Base-by-base conservation (phyloP, 805 yeast species). In the Barnettozyma sp. region DNA sequence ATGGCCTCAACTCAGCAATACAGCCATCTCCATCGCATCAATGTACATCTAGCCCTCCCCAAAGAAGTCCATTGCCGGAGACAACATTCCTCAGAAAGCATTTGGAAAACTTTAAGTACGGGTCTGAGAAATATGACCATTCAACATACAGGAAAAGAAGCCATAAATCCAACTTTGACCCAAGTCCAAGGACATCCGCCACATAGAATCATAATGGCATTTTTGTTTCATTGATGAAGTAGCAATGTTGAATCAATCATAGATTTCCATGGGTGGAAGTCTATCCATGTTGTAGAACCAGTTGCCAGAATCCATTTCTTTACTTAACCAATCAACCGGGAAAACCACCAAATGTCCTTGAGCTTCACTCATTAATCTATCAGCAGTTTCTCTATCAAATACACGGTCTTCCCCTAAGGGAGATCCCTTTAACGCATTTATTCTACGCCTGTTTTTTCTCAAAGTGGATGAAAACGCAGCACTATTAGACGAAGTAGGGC, bases 271-370 rank as follows among this genome's bases (percentile, higher is more conserved):
- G 2, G 98, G 98, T 5, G 97, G 96, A 19, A 92, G 65, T 51
- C 95, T 76, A 54, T 92, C 98, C 33, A 94, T 79, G 49, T 81
- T 85, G 65, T 85, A 88, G 56, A 87, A 88, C 97, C 97, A 90
- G 54, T 94, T 92, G 9, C 85, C 90, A 6, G 84, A 75, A 39
- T 88, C 95, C 21, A 87, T 73, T 59, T 92, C 98, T 40, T 78
- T 72, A 48, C 73, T 65, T 28, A 92, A 68, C 98, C 98, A 92
- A 42, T 86, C 86, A 1, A 83, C 70, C 0, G 98, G 97, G 65
- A 88, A 90, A n/a, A 81, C 56, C 6, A 92, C 97, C 46, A 92
- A 60, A 53, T 92, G 82, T 2, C 98, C 98, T 35, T 78, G 82
- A 14, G 90, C 65, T 39, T 84, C 78, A 33, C 67, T 64, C 43